Evolutionary conservation across 345 rosid species (phyloP).

Genomic region (Ceriops zippeliana): DNA sequence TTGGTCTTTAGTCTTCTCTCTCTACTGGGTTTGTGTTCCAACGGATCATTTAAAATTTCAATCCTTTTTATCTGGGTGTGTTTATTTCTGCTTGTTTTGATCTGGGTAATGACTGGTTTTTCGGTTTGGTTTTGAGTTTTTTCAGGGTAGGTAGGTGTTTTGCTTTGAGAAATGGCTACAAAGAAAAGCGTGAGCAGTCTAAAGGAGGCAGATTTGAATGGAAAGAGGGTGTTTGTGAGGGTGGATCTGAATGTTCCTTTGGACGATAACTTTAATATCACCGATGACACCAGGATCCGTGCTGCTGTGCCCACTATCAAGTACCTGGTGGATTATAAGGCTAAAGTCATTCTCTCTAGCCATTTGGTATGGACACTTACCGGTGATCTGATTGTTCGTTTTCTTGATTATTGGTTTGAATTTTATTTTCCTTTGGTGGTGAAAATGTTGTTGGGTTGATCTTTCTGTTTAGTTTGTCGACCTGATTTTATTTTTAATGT

Average conservation of each 20-base stretch:
- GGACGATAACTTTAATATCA: slow-evolving; percentile 30
- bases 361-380: slow-evolving; percentile 24
- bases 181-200: slow-evolving; percentile 53
- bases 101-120: not conserved
- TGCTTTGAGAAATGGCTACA: slow-evolving; percentile 20
- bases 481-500: not conserved
- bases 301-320: slow-evolving; percentile 39
- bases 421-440: not conserved
- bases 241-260: slow-evolving; percentile 36
- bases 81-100: not conserved
- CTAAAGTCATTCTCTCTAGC: slow-evolving; percentile 24
- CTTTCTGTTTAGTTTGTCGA: not conserved
- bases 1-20: not conserved
- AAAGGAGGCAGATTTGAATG: slow-evolving; percentile 55
- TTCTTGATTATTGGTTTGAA: not conserved
- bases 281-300: slow-evolving; percentile 34
- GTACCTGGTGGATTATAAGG: slow-evolving; percentile 22
- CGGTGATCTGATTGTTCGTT: not conserved
- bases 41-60: too few species aligned
- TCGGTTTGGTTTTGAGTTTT: not conserved
- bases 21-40: too few species aligned
- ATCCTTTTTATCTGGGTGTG: slow-evolving; percentile 8
- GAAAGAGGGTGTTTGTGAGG: slow-evolving; percentile 62
- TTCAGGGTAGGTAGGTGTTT: not conserved
- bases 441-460: not conserved